Evolutionary conservation across 2,329 filamentous ascomycete genomes (phyloP).

Genomic region (Phymatotrichopsis omnivora): DNA sequence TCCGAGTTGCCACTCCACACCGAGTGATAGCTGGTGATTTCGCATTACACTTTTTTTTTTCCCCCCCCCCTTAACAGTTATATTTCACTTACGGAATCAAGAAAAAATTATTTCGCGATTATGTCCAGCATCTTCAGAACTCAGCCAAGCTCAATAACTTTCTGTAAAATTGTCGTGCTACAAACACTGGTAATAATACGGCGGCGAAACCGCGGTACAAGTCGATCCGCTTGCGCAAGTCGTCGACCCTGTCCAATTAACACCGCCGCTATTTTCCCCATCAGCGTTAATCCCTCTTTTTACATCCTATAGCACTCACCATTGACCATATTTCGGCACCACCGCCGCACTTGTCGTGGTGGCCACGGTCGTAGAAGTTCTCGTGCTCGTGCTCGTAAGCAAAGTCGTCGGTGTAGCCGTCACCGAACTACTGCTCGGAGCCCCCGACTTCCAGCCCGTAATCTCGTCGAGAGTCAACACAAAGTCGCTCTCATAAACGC

Average conservation of each 20-base stretch:
- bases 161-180: too few species aligned
- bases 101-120: too few species aligned
- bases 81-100: too few species aligned
- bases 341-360: conserved; percentile 11
- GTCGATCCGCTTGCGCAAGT: conserved; percentile 30
- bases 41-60: too few species aligned
- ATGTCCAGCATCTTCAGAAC: too few species aligned
- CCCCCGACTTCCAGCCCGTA: conserved; percentile 29
- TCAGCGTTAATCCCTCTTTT: neutral
- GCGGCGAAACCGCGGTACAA: conserved; percentile 27
- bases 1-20: too few species aligned
- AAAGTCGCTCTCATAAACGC: conserved; percentile 28
- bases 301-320: conserved; percentile 2
- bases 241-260: conserved; percentile 31
- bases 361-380: conserved; percentile 16
- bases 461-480: conserved; percentile 31
- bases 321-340: conserved; percentile 32
- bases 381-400: conserved; percentile 13
- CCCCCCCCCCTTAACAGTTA: too few species aligned
- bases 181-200: conserved; percentile 33
- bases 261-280: conserved; percentile 31
- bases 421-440: conserved; percentile 6
- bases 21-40: too few species aligned
- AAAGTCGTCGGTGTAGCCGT: conserved; percentile 11
- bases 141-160: too few species aligned